A percentile compares a stretch with the other conserved stretches of the same genome.
Conservation (phyloP, 306 rosid species). For the Spatholobus suberectus region DNA sequence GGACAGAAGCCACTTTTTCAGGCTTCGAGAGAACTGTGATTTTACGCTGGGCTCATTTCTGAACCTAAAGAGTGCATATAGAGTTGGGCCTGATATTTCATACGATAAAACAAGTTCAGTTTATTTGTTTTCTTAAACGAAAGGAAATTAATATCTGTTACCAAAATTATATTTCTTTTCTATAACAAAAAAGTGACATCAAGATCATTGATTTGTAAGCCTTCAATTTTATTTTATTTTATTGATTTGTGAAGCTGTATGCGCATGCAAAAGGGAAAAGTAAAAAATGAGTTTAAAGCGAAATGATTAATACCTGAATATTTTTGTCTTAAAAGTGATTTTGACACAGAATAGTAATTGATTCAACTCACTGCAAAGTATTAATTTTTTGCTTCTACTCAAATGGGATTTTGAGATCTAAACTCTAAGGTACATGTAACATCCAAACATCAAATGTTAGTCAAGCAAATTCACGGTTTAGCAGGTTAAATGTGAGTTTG, state of each 20-base stretch:
- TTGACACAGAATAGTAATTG: not conserved
- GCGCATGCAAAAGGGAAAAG: no score
- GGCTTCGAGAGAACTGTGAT: no score
- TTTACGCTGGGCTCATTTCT: not conserved
- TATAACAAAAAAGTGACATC: no score
- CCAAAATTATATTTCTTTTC: not conserved
- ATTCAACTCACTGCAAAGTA: not conserved
- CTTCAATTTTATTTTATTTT: no score
- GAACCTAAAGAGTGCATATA: not conserved
- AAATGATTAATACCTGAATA: no score
- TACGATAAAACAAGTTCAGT: not conserved
- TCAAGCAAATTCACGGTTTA: not conserved
- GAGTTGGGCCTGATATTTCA: not conserved
- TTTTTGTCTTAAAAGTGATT: not conserved
- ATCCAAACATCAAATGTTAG: not conserved
- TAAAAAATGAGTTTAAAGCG: not conserved
- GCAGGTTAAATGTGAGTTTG: not conserved
- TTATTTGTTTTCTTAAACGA: not conserved
- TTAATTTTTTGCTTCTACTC: not conserved
- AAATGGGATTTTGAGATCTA: not conserved
- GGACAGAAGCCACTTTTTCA: not conserved
- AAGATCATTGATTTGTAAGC: no score
- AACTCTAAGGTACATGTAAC: not conserved
- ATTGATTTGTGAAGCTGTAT: no score
- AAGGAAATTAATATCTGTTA: not conserved